phyloP scores from a whole-genome alignment of 352 stramenopile species.

The Pythium aristosporum region DNA sequence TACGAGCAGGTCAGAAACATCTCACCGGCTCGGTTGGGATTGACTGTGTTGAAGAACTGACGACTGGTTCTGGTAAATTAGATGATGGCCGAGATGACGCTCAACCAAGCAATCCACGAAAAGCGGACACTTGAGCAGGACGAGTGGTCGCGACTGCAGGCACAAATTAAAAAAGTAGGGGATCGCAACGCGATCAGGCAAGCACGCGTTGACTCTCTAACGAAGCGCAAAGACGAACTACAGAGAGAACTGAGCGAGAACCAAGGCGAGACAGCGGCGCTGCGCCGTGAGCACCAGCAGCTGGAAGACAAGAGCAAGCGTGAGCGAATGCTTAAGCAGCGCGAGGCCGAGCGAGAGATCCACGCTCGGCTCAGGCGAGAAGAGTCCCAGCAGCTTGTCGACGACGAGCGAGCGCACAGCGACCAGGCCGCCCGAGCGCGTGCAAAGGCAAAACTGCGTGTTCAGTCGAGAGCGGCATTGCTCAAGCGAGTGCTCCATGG shows the following conservation, averaged over 20 bases:
- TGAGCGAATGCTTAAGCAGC: conserved; percentile 41
- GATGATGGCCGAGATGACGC: conserved; percentile 19
- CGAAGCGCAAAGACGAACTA: conserved; percentile 3
- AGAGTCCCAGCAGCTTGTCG: conserved; percentile 47
- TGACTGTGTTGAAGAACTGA: not conserved
- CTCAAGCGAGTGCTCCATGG: conserved; percentile 36
- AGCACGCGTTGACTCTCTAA: conserved; percentile 12
- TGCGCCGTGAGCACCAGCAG: conserved; percentile 35
- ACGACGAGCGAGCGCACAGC: conserved; percentile 48
- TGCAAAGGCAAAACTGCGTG: conserved; percentile 45
- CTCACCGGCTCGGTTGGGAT: not conserved
- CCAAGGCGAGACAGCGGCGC: conserved; percentile 33
- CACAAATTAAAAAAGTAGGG: conserved; percentile 11
- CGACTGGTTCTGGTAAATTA: not conserved
- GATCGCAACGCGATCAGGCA: conserved; percentile 20
- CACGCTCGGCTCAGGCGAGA: conserved; percentile 43
- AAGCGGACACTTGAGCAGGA: conserved; percentile 7
- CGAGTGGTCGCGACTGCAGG: conserved; percentile 17
- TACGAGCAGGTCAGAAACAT: conserved; percentile 9
- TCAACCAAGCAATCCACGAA: conserved; percentile 9
- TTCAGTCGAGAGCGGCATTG: conserved; percentile 30
- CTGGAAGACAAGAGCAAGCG: conserved; percentile 45
- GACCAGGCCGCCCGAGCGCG: conserved; percentile 45
- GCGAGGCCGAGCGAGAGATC: conserved; percentile 49
- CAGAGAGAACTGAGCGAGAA: conserved; percentile 36